Evolutionary conservation across 2,329 filamentous ascomycete species (phyloP), one percentile per base, ranked within the genome.

Genomic region (Rhynchosporium graminicola): DNA sequence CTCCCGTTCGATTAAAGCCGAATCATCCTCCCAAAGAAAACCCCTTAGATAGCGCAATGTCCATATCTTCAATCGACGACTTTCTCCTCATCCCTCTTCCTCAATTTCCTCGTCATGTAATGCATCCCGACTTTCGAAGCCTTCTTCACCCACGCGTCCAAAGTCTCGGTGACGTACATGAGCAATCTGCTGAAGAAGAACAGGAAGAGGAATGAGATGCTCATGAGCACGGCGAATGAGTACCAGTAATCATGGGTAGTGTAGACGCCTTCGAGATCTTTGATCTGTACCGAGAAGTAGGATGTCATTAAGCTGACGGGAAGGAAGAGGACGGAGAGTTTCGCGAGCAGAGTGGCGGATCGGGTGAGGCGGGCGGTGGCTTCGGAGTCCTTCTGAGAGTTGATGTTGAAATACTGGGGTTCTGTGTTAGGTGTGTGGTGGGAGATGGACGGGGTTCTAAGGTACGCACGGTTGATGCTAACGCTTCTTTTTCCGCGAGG

Each of bases 291-390:
- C 5, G 85, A 87, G 73, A 91, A 92, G 74, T 91, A 92, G 38
- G 80, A 85, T 3, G 88, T 91, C 84, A 92, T 87, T 55, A 92
- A 81, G 67, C 83, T 88, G 64, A 92, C 87, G 0, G 89, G 89
- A 60, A 92, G 80, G 76, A 92, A 92, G 57, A 92, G 79, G 46
- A 92, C 89, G 12, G 87, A 90, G 5, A 89, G 84, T 73, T 92
- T 92, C 52, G 88, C 88, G 10, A 92, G 79, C 4, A 92, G 77
- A 4, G 91, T 85, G 3, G 89, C 90, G 66, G 88, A 87, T 62
- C 88, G 80, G 0, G 88, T 91, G 26, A 92, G 80, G 26, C 87
- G 82, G 63, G 90, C 88, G 10, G 91, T 89, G 3, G 86, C 84
- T 66, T 86, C 83, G 0, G 88, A 90, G 74, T 92, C 88, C 72